Evolutionary conservation across 2,329 filamentous ascomycete genomes (phyloP).

Genomic region (Pleomassaria siparia): DNA sequence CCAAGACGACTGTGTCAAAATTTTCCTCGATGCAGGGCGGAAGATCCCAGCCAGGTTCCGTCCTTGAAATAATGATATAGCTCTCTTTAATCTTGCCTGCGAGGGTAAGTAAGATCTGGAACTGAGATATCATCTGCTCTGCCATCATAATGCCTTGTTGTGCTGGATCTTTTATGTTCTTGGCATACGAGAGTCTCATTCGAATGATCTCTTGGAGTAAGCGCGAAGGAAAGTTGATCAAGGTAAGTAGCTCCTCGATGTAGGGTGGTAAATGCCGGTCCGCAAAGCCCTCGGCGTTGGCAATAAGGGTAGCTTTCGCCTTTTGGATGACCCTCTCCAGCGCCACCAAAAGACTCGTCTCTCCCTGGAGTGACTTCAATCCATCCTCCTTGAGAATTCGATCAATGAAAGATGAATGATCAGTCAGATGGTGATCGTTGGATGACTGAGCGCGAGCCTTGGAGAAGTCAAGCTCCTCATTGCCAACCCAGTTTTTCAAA

Average conservation of each 20-base stretch:
- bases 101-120: conserved; percentile 87
- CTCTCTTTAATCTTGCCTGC: conserved; percentile 91
- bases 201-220: conserved; percentile 96
- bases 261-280: conserved; percentile 92
- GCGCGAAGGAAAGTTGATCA: conserved; percentile 96
- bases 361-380: conserved; percentile 84
- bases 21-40: conserved; percentile 96
- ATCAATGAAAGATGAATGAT: conserved; percentile 93
- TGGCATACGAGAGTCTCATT: conserved; percentile 85
- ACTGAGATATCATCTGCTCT: conserved; percentile 96
- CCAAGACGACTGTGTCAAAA: conserved; percentile 87
- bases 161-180: conserved; percentile 91
- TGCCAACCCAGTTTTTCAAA: conserved; percentile 94
- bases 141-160: conserved; percentile 92
- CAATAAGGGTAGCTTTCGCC: conserved; percentile 86
- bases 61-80: conserved; percentile 79
- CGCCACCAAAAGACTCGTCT: conserved; percentile 78
- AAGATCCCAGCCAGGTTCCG: conserved; percentile 90
- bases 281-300: conserved; percentile 80
- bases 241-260: conserved; percentile 90
- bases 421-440: conserved; percentile 71
- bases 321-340: conserved; percentile 88
- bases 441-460: conserved; percentile 71
- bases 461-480: conserved; percentile 89
- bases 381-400: conserved; percentile 94